Percentiles rank a stretch among this genome's conserved stretches.
These are phyloP conservation scores for Zoysia matrella DNA, from an alignment of 202 grass and related monocot genomes.

Conservation along the genomic window DNA sequence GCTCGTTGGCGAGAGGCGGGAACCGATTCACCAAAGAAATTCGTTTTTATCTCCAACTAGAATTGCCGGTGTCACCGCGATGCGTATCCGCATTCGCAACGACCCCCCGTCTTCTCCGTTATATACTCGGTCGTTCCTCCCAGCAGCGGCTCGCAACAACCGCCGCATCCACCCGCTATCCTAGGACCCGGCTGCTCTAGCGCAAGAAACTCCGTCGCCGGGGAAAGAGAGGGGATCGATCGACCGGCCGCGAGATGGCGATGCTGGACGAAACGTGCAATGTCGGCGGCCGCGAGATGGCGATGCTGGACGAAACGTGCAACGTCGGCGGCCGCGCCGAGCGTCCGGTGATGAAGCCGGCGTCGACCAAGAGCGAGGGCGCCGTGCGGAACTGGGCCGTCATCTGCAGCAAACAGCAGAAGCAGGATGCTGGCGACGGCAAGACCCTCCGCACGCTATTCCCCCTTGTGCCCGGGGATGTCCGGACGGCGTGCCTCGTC, in stretches of 20 bases:
- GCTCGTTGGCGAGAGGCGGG: no score
- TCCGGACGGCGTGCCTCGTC: background rate
- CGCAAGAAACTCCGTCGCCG: no score
- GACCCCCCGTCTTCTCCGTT: no score
- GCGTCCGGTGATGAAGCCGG: conserved; percentile 50
- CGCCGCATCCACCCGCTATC: no score
- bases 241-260: background rate
- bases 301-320: conserved; percentile 36
- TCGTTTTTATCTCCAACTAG: no score
- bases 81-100: no score
- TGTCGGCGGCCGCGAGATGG: background rate
- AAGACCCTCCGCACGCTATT: conserved; percentile 1
- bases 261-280: background rate
- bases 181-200: no score
- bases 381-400: conserved; percentile 62
- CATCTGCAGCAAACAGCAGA: conserved; percentile 48
- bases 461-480: conserved; percentile 6
- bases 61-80: no score
- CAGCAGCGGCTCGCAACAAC: no score
- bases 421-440: background rate
- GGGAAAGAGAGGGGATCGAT: background rate
- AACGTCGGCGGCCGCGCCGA: conserved; percentile 5
- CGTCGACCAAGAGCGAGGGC: conserved; percentile 61
- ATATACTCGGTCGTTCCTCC: no score
- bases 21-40: no score